phyloP scores from a whole-genome alignment of 176 grass and related monocot species.

The Juncus inflexus region DNA sequence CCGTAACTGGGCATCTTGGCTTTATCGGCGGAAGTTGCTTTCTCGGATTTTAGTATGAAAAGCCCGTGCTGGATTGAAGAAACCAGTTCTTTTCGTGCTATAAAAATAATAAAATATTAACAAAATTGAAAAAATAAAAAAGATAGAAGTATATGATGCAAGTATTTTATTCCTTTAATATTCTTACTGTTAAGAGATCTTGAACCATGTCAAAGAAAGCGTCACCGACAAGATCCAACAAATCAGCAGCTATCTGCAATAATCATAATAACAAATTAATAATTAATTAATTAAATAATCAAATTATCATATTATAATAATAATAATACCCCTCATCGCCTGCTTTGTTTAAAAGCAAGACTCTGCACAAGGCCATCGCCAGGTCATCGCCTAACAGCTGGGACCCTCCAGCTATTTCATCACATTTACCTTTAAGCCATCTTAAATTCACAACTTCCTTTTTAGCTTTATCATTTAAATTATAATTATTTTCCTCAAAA shows the following conservation, averaged over 20 bases:
- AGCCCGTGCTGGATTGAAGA: conserved; percentile 85
- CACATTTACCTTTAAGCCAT: conserved; percentile 81
- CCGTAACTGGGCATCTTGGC: conserved; percentile 96
- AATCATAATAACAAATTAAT: conserved; percentile 20
- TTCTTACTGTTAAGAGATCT: conserved; percentile 73
- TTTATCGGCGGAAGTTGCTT: conserved; percentile 65
- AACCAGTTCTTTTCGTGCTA: conserved; percentile 90
- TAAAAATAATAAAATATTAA: conserved; percentile 23
- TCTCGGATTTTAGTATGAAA: conserved; percentile 87
- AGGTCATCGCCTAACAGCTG: conserved; percentile 86
- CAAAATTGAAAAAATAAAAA: conserved; percentile 1
- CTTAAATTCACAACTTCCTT: conserved; percentile 54
- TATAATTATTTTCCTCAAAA: conserved; percentile 34
- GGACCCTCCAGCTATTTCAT: conserved; percentile 63
- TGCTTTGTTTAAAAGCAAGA: conserved; percentile 77
- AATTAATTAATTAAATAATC: no score
- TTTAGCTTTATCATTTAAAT: conserved; percentile 34
- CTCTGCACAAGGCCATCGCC: conserved; percentile 81
- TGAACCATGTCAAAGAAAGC: conserved; percentile 86
- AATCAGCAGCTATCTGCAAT: conserved; percentile 73
- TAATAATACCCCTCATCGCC: conserved; percentile 62
- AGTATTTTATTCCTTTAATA: conserved; percentile 11
- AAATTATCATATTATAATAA: conserved; percentile 8
- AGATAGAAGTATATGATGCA: conserved; percentile 11
- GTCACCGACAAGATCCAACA: conserved; percentile 87